phyloP scores from a whole-genome alignment of 2,329 filamentous ascomycete genomes.

The Trichoderma gracile region DNA sequence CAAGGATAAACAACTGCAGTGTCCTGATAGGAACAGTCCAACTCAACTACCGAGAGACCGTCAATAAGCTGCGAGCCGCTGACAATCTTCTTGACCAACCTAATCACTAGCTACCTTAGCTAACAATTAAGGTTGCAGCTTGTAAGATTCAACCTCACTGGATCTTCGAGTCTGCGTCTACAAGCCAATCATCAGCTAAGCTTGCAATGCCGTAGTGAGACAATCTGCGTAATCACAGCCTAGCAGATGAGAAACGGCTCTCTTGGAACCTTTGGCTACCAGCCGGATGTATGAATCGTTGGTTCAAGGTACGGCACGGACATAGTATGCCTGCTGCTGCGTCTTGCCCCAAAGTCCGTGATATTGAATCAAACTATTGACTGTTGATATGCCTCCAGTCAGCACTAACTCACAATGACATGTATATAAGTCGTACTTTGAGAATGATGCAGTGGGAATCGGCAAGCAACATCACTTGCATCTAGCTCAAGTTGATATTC shows the following conservation, averaged over 20 bases:
- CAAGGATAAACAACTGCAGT: too few species aligned
- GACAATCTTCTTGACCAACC: background rate
- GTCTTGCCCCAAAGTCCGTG: background rate
- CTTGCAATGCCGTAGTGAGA: background rate
- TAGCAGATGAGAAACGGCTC: background rate
- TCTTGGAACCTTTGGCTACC: background rate
- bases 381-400: background rate
- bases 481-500: background rate
- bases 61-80: background rate
- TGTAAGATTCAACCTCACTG: background rate
- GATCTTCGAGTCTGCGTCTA: too few species aligned
- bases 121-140: background rate
- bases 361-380: background rate
- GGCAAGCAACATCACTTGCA: background rate
- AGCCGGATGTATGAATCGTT: background rate
- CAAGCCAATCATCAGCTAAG: background rate
- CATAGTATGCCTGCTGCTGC: background rate
- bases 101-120: background rate
- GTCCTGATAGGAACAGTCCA: too few species aligned
- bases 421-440: background rate
- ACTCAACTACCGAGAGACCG: too few species aligned
- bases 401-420: background rate
- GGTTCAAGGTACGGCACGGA: background rate
- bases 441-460: too few species aligned
- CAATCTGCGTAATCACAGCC: background rate